Base-by-base conservation (phyloP, 495 filamentous ascomycete genomes). In the Podospora sp. region DNA sequence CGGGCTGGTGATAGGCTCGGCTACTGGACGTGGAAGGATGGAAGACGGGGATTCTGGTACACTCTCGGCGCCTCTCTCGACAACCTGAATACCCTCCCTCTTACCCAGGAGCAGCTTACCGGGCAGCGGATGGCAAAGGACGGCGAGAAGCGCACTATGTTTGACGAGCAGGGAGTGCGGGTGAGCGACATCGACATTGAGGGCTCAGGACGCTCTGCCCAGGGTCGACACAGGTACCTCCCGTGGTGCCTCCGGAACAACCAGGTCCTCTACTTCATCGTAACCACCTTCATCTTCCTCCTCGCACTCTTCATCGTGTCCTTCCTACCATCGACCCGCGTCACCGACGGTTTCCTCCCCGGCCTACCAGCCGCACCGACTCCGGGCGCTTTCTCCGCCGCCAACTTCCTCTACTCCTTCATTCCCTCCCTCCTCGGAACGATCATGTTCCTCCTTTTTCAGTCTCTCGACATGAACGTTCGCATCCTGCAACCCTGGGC, bases 361-460 rank as follows among this genome's bases (percentile, higher is more conserved):
- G 77, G 80, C 24, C 77, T 96, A 1, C 78, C 80, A 6, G 86
- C 90, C 0, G 80, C 83, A 0, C 88, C 91, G 7, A 84, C 83
- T 14, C 70, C 78, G 0, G 80, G 79, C 36, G 92, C 89, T 36
- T 97, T 94, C 74, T 95, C 92, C 6, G 79, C 91, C 1, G 91
- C 93, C 56, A 90, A 96, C 77, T 97, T 97, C 80, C 78, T 96
- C 60, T 97, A 92, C 82, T 89, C 87, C 75, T 95, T 97, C 75
- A 68, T 97, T 60, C 93, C 93, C 0, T 87, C 89, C 1, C 65
- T 93, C 1, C 81, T 96, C 18, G 93, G 90, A 22, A 90, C 90
- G 70, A 63, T 92, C 26, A 76, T 93, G 25, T 93, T 91, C 78
- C 89, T 97, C 53, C 79, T 85, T 63, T 91, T 91, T 81, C 91